These are phyloP conservation scores for Saccharomyces mikatae DNA, from an alignment of 805 yeast genomes.

Conservation along the genomic window DNA sequence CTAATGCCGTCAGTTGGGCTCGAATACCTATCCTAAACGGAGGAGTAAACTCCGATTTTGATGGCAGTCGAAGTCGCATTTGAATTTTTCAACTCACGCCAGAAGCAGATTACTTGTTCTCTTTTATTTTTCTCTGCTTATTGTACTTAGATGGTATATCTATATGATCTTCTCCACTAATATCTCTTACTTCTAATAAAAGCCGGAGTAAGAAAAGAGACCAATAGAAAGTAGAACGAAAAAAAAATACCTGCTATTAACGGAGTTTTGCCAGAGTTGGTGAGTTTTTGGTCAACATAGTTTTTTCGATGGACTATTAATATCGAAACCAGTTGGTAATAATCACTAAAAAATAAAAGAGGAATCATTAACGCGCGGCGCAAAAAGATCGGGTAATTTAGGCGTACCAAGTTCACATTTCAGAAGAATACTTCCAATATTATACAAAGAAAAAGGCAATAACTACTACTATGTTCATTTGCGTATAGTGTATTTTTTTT, in stretches of 20 bases:
- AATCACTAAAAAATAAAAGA: not conserved
- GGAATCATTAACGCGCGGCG: not conserved
- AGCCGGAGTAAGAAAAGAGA: not conserved
- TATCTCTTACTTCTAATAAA: not conserved
- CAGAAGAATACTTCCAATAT: not conserved
- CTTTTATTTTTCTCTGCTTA: not conserved
- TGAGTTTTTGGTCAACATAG: not conserved
- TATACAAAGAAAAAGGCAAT: not conserved
- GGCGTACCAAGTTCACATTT: not conserved
- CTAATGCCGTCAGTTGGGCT: conserved; percentile 66
- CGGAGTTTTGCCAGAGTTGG: not conserved
- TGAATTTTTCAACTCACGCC: conserved; percentile 1
- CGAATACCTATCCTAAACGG: conserved; percentile 55
- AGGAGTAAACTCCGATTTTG: conserved; percentile 12
- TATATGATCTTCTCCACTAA: not conserved
- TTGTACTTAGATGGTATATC: not conserved
- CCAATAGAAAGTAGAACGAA: not conserved
- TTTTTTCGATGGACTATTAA: not conserved
- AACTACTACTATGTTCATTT: not conserved
- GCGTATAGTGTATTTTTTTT: not conserved
- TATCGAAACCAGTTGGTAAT: not conserved
- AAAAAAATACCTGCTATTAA: not conserved
- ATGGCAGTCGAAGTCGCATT: not conserved
- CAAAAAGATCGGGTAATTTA: not conserved
- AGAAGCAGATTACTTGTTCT: not conserved